Conservation (phyloP, 2,329 filamentous ascomycete species). For the Calonectria ilicicola region DNA sequence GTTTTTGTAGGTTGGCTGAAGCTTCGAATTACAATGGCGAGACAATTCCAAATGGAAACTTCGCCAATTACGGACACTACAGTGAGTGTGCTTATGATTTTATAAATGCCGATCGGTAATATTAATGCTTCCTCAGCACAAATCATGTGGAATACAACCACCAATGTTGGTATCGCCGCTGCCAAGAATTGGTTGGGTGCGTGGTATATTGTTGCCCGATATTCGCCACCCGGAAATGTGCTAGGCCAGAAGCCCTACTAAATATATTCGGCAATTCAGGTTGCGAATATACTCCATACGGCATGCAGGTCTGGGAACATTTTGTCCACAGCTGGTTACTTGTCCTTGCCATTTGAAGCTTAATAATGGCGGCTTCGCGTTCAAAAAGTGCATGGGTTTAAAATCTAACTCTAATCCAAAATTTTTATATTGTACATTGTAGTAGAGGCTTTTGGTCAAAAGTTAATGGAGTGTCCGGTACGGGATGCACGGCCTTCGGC, state of each 20-base stretch:
- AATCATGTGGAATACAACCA: constrained; percentile 47
- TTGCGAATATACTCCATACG: background rate
- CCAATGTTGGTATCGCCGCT: constrained; percentile 47
- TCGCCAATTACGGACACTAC: constrained; percentile 43
- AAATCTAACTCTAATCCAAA: too few relatives aligned
- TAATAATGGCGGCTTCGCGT: too few relatives aligned
- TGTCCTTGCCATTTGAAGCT: background rate
- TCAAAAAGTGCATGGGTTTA: too few relatives aligned
- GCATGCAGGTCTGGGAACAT: too few relatives aligned
- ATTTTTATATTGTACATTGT: too few relatives aligned
- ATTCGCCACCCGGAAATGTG: constrained; percentile 48
- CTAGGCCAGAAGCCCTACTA: constrained; percentile 45
- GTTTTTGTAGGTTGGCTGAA: constrained; percentile 32
- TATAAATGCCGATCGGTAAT: fast-evolving
- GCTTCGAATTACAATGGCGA: constrained; percentile 33
- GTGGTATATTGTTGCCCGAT: constrained; percentile 49
- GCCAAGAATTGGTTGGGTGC: constrained; percentile 43
- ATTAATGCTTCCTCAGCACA: constrained; percentile 34
- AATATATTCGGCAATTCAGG: background rate
- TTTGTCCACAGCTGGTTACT: background rate
- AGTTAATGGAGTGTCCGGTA: too few relatives aligned
- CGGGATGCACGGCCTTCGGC: too few relatives aligned
- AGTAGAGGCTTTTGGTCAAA: too few relatives aligned
- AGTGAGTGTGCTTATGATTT: constrained; percentile 21
- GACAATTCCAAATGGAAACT: constrained; percentile 36